Percentiles rank a stretch among this genome's conserved stretches.
These are phyloP conservation scores for Theobroma grandiflorum DNA, from an alignment of 441 rosid species.

Conservation along the genomic window DNA sequence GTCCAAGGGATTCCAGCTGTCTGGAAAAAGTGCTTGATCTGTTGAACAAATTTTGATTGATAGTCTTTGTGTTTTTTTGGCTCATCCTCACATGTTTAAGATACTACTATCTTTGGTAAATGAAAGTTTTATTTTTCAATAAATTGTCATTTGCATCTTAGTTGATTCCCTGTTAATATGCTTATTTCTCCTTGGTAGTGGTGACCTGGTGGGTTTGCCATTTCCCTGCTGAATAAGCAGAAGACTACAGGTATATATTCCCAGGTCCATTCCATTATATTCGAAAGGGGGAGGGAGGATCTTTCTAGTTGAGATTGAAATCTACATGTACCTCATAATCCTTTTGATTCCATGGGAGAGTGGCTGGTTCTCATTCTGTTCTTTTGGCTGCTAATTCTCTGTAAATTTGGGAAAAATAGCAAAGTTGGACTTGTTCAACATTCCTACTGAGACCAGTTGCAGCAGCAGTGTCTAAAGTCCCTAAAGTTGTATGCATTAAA, in stretches of 20 bases:
- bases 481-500: too few species aligned
- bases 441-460: too few species aligned
- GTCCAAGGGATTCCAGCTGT: slow-evolving; percentile 52
- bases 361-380: background rate
- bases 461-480: too few species aligned
- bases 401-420: background rate
- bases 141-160: too few species aligned
- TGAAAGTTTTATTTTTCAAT: background rate
- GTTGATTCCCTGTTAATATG: too few species aligned
- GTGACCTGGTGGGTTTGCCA: too few species aligned
- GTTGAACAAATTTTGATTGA: background rate
- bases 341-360: slow-evolving; percentile 7
- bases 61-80: background rate
- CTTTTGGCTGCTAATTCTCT: background rate
- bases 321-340: slow-evolving; percentile 19
- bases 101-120: background rate
- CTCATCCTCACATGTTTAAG: slow-evolving; percentile 14
- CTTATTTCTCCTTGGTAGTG: too few species aligned
- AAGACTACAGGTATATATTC: background rate
- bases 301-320: slow-evolving; percentile 12
- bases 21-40: slow-evolving; percentile 15
- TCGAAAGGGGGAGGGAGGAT: background rate
- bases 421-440: background rate
- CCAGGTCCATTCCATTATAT: background rate
- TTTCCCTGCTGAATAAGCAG: background rate